phyloP scores from a whole-genome alignment of 2,329 filamentous ascomycete genomes.

The Penicillium oxalicum region DNA sequence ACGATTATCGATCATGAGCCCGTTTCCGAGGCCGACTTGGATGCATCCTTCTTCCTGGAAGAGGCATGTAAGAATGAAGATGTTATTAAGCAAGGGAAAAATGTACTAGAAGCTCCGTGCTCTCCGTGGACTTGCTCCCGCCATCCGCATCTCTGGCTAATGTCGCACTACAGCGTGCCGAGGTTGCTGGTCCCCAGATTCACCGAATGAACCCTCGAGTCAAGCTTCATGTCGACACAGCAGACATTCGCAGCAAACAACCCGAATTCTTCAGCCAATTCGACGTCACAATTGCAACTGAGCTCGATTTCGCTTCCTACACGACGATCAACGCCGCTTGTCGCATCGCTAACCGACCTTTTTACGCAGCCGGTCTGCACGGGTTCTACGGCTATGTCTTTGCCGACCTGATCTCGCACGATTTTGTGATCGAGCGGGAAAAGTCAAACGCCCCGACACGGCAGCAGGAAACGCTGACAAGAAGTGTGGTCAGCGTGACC shows the following conservation, averaged over 20 bases:
- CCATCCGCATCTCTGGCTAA: no score
- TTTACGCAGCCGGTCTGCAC: constrained; percentile 82
- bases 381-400: constrained; percentile 95
- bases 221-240: constrained; percentile 62
- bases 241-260: constrained; percentile 60
- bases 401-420: constrained; percentile 82
- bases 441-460: constrained; percentile 64
- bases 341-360: constrained; percentile 68
- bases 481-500: constrained; percentile 65
- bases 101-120: constrained; percentile 42
- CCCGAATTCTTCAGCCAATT: constrained; percentile 72
- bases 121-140: not conserved
- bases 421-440: constrained; percentile 81
- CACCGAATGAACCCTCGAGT: constrained; percentile 88
- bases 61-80: constrained; percentile 47
- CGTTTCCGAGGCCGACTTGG: constrained; percentile 74
- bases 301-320: constrained; percentile 69
- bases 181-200: constrained; percentile 70
- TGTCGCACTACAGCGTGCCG: constrained; percentile 55
- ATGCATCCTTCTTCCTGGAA: constrained; percentile 74
- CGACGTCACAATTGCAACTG: constrained; percentile 83
- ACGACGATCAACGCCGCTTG: constrained; percentile 80
- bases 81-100: constrained; percentile 57
- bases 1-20: constrained; percentile 75
- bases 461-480: constrained; percentile 69